Evolutionary conservation across 192 early-diverging fungal genomes (phyloP), one percentile per base, ranked within the genome.

Genomic region (Coemansia sp.): DNA sequence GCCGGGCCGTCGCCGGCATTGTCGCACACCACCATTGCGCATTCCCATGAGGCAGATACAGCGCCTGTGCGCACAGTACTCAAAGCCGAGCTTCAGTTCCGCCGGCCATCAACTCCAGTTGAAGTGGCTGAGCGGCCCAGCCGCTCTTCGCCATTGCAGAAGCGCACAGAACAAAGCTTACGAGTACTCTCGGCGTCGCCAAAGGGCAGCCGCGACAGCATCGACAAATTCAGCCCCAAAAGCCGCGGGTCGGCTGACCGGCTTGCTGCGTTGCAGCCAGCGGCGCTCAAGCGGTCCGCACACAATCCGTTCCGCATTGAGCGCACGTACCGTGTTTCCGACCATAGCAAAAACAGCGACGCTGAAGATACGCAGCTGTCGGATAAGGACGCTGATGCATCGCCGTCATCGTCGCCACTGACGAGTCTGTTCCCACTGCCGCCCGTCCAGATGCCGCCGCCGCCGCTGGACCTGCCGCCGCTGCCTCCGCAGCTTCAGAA

Each of bases 1-100:
- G 62, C 33, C 35, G 61, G 59, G 26, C 68, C 32, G 32, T 69
- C 33, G 37, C 46, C 47, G 38, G 50, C 59, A 61, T 61, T 52
- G 47, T 61, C 47, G 16, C 21, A 42, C 8, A 58, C 55, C 14
- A 35, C 32, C 55, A 23, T 52, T 21, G 47, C 44, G n/a, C 46
- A 35, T 21, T 26, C 52, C 30, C 40, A 60, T 16, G 33, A 39
- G 39, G 38, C 47, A 6, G 47, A 26, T 26, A 58, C 64, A 38
- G 52, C 59, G 59, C 59, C 68, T 33, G 70, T 65, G 52, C 80
- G 75, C 55, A 52, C 72, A 21, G 80, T 77, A 37, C 75, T 72
- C 59, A 74, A 75, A 53, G 80, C 80, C 17, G 80, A 82, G 80
- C 69, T 82, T 21, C 80, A 82, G 52, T 69, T 75, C 62, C 75